A percentile compares a stretch with the other conserved stretches of the same genome.
phyloP scores from a whole-genome alignment of 2,329 filamentous ascomycete genomes.

The Talaromyces atroroseus region DNA sequence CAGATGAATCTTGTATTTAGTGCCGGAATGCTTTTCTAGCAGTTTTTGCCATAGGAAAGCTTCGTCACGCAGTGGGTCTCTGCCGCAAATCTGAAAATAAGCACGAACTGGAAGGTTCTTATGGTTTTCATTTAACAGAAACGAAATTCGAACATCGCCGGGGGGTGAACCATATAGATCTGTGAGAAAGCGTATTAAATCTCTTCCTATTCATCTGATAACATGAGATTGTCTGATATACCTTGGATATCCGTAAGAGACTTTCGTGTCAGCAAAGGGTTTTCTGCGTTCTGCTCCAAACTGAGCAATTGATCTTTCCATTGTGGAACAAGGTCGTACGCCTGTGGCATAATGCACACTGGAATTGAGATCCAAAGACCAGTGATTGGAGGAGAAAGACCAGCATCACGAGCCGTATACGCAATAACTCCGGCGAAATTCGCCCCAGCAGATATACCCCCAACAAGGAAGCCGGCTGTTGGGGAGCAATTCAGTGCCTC shows the following conservation, averaged over 20 bases:
- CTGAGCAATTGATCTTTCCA: conserved; percentile 1
- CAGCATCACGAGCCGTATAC: not conserved
- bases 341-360: not conserved
- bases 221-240: not conserved
- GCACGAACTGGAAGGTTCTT: not conserved
- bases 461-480: not conserved
- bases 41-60: not conserved
- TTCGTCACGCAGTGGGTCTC: conserved; percentile 1
- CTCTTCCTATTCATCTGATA: not conserved
- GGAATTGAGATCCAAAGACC: not conserved
- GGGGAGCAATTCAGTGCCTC: not conserved
- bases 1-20: not conserved
- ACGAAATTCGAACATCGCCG: not conserved
- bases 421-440: not conserved
- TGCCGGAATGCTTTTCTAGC: not conserved
- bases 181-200: not conserved
- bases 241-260: not conserved
- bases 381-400: not conserved
- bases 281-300: not conserved
- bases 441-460: not conserved
- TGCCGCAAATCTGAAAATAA: not conserved
- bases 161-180: not conserved
- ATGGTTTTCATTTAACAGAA: not conserved
- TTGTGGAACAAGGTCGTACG: not conserved
- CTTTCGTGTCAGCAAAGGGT: not conserved